A percentile compares a stretch with the other conserved stretches of the same genome.
Evolutionary conservation across 768 basidiomycete genomes (phyloP).

Genomic region (Pleurotus giganteus): DNA sequence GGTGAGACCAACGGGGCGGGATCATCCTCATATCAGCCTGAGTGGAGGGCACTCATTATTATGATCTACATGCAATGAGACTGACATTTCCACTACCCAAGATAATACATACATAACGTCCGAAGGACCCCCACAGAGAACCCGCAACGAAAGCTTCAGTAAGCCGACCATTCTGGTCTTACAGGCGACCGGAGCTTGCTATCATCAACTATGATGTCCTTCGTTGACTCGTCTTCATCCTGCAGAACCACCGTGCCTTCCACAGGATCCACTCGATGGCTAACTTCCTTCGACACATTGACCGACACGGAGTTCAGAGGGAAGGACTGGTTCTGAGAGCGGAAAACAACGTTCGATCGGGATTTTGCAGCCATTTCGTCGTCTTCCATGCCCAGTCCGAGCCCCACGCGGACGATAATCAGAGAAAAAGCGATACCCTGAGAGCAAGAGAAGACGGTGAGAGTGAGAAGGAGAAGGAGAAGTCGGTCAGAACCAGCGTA

Average conservation of each 20-base stretch:
- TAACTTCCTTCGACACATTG: constrained; percentile 3
- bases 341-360: constrained; percentile 1
- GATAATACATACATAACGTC: neutral
- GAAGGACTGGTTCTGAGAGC: neutral
- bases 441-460: too few species aligned
- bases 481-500: too few species aligned
- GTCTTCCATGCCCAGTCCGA: constrained; percentile 1
- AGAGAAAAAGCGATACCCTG: constrained; percentile 4
- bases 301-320: neutral
- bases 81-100: too few species aligned
- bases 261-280: neutral
- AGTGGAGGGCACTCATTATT: too few species aligned
- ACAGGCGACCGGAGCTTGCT: neutral
- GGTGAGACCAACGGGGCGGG: too few species aligned
- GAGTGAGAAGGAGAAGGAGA: too few species aligned
- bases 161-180: neutral
- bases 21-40: too few species aligned
- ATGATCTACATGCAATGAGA: too few species aligned
- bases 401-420: constrained; percentile 10
- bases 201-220: neutral
- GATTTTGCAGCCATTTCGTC: neutral
- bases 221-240: neutral
- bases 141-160: neutral
- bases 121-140: neutral
- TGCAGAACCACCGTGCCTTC: neutral